Base-by-base conservation (phyloP, 2,329 filamentous ascomycete genomes). In the Hansfordia pulvinata region DNA sequence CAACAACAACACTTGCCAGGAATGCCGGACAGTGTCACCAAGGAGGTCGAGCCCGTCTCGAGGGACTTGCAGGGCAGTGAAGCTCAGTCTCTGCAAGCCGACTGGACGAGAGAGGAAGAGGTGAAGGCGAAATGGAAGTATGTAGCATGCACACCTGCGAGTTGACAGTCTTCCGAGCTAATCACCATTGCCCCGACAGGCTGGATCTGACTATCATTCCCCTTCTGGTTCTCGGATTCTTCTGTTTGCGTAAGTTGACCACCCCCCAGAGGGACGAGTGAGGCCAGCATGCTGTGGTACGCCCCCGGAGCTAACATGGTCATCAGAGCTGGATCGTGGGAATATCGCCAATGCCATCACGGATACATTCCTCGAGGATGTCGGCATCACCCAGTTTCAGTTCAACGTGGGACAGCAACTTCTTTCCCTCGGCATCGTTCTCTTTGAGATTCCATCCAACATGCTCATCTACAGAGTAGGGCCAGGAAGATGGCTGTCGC, bases 351-450 rank as follows among this genome's bases (percentile, higher is more conserved):
- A 58, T 33, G 61, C 61, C 6, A 41, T 66, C 1, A 67, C 62
- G 0, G 60, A 52, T 4, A 52, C 45, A 10, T 62, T 69, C 36
- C 56, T 64, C 23, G 39, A 52, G 12, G 64, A 69, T 35, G 52
- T 69, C 12, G 44, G 51, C 10, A 56, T 69, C 33, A 54, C 52
- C 3, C 61, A 62, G 5, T 56, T 66, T 31, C 56, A 67, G 33
- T 57, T 65, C 42, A 68, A 68, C 25, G 43, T 64, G 17, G 64
- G 63, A 4, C 55, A 62, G 14, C 60, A 64, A 31, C 47, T 69
- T 30, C 47, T 68, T 2, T 64, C 60, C 0, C 48, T 61, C 20
- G 58, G 57, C 0, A 62, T 62, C 7, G 57, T 66, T 2, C 36
- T 62, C 2, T 39, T 64, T 2, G 61, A 67, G 30, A 66, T 68